These are phyloP conservation scores for Ziziphus jujuba DNA, from an alignment of 306 rosid species.

Conservation along the genomic window DNA sequence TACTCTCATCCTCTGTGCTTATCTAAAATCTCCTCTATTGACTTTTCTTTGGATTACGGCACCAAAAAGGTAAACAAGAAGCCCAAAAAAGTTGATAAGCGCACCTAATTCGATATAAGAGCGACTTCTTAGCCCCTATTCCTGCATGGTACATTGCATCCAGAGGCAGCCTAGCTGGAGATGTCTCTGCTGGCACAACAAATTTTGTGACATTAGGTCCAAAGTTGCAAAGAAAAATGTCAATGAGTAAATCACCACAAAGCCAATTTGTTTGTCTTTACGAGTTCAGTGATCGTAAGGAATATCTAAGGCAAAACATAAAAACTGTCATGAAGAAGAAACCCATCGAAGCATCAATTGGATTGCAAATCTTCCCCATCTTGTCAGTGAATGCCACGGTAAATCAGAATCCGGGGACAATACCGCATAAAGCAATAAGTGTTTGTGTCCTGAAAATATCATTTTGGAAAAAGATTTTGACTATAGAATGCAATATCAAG, in stretches of 20 bases:
- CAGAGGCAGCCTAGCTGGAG: neutral
- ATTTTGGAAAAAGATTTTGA: neutral
- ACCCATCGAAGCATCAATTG: slow-evolving; percentile 14
- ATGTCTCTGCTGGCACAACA: slow-evolving; percentile 1
- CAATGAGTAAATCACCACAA: neutral
- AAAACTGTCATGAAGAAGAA: slow-evolving; percentile 10
- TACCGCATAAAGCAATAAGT: neutral
- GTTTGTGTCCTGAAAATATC: slow-evolving; percentile 4
- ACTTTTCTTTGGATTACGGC: neutral
- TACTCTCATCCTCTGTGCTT: neutral
- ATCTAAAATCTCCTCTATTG: neutral
- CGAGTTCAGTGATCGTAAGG: slow-evolving; percentile 4
- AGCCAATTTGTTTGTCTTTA: slow-evolving; percentile 2
- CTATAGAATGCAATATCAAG: neutral
- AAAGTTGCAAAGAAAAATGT: slow-evolving; percentile 13
- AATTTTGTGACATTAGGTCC: slow-evolving; percentile 16
- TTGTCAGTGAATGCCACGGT: neutral
- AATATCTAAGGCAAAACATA: slow-evolving; percentile 11
- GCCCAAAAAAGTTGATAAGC: neutral
- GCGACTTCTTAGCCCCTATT: neutral
- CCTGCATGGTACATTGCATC: neutral
- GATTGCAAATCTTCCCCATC: slow-evolving; percentile 12
- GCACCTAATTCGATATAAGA: neutral
- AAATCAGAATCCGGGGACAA: slow-evolving; percentile 1
- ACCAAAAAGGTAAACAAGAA: neutral